A percentile compares a stretch with the other conserved stretches of the same genome.
These are phyloP conservation scores for Tulasnella sp. DNA, from an alignment of 768 basidiomycete genomes.

Conservation along the genomic window DNA sequence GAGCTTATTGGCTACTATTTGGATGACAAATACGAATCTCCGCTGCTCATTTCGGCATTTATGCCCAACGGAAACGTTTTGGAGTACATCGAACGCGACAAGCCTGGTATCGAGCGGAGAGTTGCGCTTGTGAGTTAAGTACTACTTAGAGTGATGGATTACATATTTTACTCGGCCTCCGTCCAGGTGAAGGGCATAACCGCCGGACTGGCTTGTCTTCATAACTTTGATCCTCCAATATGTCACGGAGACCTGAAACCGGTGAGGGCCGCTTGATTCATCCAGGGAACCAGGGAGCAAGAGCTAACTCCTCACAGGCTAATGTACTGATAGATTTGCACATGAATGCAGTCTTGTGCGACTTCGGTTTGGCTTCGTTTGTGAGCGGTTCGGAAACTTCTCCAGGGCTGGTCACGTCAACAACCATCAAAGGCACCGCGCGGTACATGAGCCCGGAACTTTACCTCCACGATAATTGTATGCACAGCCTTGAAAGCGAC, in stretches of 20 bases:
- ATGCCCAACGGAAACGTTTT: not conserved
- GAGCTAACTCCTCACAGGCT: not conserved
- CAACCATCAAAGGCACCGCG: not conserved
- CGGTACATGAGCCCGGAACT: not conserved
- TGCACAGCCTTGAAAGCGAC: not conserved
- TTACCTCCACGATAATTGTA: not conserved
- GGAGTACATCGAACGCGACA: not conserved
- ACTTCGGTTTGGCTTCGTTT: not conserved
- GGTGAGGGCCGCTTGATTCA: not conserved
- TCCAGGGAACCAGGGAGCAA: not conserved
- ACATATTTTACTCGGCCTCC: too few relatives aligned
- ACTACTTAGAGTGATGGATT: too few relatives aligned
- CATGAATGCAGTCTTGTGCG: not conserved
- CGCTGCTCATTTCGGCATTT: not conserved
- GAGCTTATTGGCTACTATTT: not conserved
- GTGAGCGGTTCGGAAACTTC: not conserved
- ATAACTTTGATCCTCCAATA: not conserved
- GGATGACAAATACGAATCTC: not conserved
- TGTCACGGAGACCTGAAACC: not conserved
- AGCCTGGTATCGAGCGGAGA: not conserved
- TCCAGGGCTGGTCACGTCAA: not conserved
- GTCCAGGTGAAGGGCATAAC: not conserved
- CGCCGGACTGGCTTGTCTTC: not conserved
- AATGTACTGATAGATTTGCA: not conserved
- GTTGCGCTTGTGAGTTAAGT: not conserved